A percentile compares a stretch with the other conserved stretches of the same genome.
These are phyloP conservation scores for Vaccinium macrocarpon DNA, from an alignment of 148 eudicot species.

Conservation along the genomic window DNA sequence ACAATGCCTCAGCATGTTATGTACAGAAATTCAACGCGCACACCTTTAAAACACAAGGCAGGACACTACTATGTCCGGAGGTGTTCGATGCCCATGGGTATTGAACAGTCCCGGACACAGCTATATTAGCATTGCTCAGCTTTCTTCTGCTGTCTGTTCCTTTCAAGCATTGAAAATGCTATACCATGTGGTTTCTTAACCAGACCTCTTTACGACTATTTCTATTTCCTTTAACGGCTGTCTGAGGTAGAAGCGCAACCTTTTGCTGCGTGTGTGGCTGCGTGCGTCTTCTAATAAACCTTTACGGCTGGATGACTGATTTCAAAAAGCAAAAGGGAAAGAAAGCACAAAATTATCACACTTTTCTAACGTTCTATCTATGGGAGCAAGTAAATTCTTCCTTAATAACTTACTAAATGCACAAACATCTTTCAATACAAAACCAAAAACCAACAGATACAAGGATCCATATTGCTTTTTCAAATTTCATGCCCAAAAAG, in stretches of 20 bases:
- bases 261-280: neutral
- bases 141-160: neutral
- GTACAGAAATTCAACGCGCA: no score
- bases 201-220: neutral
- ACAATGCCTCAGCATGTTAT: no score
- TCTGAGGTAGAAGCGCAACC: neutral
- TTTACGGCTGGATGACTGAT: neutral
- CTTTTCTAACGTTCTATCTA: neutral
- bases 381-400: neutral
- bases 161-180: neutral
- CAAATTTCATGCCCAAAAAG: neutral
- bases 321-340: neutral
- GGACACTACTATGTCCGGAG: no score
- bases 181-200: neutral
- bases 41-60: no score
- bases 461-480: neutral
- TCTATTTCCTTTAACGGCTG: neutral
- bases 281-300: neutral
- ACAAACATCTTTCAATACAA: neutral
- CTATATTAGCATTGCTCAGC: no score
- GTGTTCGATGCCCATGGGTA: no score
- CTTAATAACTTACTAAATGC: neutral
- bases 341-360: neutral
- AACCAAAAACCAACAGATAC: neutral
- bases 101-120: no score